Percentiles rank a stretch among this genome's conserved stretches.
phyloP scores from a whole-genome alignment of 371 early-diverging fungal genomes.

The Zopfochytrium polystomum region DNA sequence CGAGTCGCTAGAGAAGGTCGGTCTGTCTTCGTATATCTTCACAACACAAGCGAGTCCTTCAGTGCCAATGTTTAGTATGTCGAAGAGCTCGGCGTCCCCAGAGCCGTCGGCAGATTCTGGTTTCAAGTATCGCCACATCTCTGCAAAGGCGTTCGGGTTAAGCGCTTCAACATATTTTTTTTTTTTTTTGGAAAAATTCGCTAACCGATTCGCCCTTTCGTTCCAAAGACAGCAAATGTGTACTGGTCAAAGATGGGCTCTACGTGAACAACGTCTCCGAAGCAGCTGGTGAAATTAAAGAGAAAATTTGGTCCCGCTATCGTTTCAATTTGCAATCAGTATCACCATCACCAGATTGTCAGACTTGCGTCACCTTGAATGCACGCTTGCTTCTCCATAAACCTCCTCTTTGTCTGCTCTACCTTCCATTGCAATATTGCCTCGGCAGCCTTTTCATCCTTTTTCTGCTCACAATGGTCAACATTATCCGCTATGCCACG shows the following conservation, averaged over 20 bases:
- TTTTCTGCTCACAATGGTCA: too few species aligned
- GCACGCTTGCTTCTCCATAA: background rate
- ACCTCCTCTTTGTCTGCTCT: background rate
- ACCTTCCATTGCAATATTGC: background rate
- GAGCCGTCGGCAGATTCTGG: too few species aligned
- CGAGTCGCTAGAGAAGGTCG: too few species aligned
- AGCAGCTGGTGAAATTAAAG: background rate
- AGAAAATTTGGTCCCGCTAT: background rate
- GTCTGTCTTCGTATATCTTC: too few species aligned
- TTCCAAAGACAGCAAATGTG: background rate
- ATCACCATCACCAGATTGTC: background rate
- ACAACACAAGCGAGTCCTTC: too few species aligned
- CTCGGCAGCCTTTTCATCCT: background rate
- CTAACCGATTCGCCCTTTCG: background rate
- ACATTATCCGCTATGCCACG: too few species aligned
- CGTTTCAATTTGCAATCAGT: background rate
- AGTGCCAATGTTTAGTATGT: too few species aligned
- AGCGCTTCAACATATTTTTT: too few species aligned
- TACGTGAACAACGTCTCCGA: slow-evolving; percentile 21
- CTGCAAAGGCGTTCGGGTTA: too few species aligned
- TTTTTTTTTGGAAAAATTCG: too few species aligned
- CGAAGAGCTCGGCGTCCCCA: too few species aligned
- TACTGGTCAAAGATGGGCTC: slow-evolving; percentile 16
- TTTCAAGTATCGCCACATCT: too few species aligned
- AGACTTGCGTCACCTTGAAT: background rate